Conservation (phyloP, 2,329 filamentous ascomycete genomes). For the Colletotrichum sp. region DNA sequence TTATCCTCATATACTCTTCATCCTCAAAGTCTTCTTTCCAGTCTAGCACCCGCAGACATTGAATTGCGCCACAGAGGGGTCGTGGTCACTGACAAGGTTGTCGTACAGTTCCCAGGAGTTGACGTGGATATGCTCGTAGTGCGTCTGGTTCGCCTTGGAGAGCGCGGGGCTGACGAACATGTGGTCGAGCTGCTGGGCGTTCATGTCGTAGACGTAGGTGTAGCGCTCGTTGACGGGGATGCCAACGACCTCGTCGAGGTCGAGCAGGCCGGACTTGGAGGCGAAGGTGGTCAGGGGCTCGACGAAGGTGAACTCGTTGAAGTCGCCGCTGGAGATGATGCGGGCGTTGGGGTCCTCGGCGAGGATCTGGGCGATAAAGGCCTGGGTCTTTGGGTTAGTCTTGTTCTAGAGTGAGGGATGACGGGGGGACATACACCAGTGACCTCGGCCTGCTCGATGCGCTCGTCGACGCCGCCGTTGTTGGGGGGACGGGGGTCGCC, state of each 20-base stretch:
- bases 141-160: slow-evolving; percentile 37
- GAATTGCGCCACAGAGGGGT: slow-evolving; percentile 69
- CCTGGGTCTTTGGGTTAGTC: slow-evolving; percentile 31
- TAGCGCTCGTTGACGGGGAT: slow-evolving; percentile 66
- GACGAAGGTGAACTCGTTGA: slow-evolving; percentile 74
- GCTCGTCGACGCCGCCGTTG: slow-evolving; percentile 66
- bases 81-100: slow-evolving; percentile 70
- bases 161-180: slow-evolving; percentile 67
- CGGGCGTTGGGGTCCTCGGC: slow-evolving; percentile 58
- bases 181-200: slow-evolving; percentile 74
- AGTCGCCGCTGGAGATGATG: slow-evolving; percentile 70
- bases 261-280: slow-evolving; percentile 57
- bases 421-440: slow-evolving; percentile 53
- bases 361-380: slow-evolving; percentile 65
- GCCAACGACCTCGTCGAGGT: slow-evolving; percentile 65
- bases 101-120: slow-evolving; percentile 69
- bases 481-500: slow-evolving; percentile 71
- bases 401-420: neutral
- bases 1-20: neutral
- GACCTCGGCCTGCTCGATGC: slow-evolving; percentile 61
- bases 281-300: slow-evolving; percentile 62
- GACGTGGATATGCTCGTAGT: slow-evolving; percentile 72
- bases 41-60: slow-evolving; percentile 57
- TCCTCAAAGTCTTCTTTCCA: neutral
- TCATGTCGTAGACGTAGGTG: slow-evolving; percentile 74